Conservation (phyloP, 306 rosid species). For the Clitoria ternatea region DNA sequence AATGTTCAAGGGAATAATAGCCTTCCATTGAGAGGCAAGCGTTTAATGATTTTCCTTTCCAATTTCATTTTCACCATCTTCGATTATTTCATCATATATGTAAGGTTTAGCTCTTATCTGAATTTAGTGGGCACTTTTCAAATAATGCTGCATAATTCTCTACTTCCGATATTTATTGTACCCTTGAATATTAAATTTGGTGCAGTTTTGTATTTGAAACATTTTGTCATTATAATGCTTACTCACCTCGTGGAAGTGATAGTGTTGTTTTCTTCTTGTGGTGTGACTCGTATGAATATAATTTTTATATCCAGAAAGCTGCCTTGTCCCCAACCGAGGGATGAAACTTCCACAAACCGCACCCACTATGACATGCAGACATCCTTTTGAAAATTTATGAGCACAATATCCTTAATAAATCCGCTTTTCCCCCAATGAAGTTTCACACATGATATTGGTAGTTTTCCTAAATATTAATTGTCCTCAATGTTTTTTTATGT, state of each 20-base stretch:
- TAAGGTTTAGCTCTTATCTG: not conserved
- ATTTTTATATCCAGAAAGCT: not conserved
- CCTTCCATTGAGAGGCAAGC: conserved; percentile 68
- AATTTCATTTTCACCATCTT: conserved; percentile 2
- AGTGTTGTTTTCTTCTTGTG: not conserved
- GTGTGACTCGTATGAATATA: not conserved
- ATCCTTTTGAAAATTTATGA: not conserved
- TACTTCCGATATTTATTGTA: not conserved
- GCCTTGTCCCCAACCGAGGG: not conserved
- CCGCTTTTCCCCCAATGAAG: not conserved
- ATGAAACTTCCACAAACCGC: not conserved
- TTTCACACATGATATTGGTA: not conserved
- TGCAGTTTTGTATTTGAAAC: not conserved
- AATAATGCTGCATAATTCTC: not conserved
- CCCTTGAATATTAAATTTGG: not conserved
- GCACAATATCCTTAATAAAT: not conserved
- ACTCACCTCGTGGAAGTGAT: not conserved
- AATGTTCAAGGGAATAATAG: conserved; percentile 50
- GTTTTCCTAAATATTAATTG: not conserved
- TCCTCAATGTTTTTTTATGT: conserved; percentile 1
- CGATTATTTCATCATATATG: not conserved
- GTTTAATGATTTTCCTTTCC: conserved; percentile 14
- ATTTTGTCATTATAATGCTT: not conserved
- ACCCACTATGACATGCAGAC: not conserved
- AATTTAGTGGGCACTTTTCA: not conserved